phyloP scores from a whole-genome alignment of 2,329 filamentous ascomycete genomes.

The Neonectria magnoliae region DNA sequence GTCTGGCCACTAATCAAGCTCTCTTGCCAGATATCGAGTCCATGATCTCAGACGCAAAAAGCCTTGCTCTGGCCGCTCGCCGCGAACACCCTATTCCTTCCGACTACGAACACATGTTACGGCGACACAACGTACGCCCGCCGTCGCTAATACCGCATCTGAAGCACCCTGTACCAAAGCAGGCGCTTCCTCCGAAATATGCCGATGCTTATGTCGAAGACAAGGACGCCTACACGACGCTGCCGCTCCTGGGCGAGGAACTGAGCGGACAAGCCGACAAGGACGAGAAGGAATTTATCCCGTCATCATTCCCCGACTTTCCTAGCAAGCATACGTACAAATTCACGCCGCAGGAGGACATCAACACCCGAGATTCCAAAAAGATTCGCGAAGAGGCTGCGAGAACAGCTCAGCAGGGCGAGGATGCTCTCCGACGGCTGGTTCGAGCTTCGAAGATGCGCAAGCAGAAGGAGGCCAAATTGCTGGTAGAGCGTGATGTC shows the following conservation, averaged over 20 bases:
- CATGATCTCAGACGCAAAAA: conserved; percentile 60
- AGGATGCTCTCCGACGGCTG: conserved; percentile 68
- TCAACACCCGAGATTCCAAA: conserved; percentile 60
- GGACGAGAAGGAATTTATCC: conserved; percentile 65
- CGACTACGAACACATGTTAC: conserved; percentile 66
- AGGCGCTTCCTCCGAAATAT: conserved; percentile 52
- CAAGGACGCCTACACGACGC: conserved; percentile 52
- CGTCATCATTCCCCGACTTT: conserved; percentile 67
- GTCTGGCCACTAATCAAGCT: conserved; percentile 34
- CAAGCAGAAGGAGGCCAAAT: conserved; percentile 71
- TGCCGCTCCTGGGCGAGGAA: conserved; percentile 62
- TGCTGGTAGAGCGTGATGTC: conserved; percentile 62
- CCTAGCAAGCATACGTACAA: conserved; percentile 73
- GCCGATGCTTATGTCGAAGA: conserved; percentile 51
- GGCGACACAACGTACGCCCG: conserved; percentile 61
- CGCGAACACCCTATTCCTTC: conserved; percentile 63
- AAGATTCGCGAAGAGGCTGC: conserved; percentile 69
- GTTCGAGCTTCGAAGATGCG: conserved; percentile 71
- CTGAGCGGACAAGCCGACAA: conserved; percentile 69
- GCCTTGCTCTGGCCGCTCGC: conserved; percentile 58
- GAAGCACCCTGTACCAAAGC: conserved; percentile 59
- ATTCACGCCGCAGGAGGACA: conserved; percentile 64
- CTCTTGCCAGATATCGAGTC: conserved; percentile 56
- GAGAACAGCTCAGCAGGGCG: conserved; percentile 68
- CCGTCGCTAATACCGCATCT: conserved; percentile 66